Evolutionary conservation across 2,329 filamentous ascomycete species (phyloP), one percentile per base, ranked within the genome.

Genomic region (Metarhizium guizhouense): DNA sequence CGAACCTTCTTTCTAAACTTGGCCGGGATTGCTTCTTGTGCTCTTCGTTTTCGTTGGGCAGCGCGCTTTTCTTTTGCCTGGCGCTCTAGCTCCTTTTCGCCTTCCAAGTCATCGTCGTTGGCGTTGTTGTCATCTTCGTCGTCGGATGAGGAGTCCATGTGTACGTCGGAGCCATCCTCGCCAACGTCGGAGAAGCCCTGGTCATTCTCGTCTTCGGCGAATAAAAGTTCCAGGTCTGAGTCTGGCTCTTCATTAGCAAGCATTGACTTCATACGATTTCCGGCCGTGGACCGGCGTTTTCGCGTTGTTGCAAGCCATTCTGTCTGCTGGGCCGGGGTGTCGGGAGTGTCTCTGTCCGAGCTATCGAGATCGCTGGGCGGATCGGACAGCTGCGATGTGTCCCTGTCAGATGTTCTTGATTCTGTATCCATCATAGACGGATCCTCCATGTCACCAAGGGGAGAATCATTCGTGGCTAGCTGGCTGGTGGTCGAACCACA

Each of bases 71-170:
- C 83, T 62, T 84, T 85, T 56, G 87, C 90, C 63, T 87, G 82
- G 60, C 83, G 86, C 71, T 94, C 85, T 54, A 99, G 70, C 71
- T 95, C 90, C 64, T 86, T 87, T 72, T 99, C 94, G 38, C 94
- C 94, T 56, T 90, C 88, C 4, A 94, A 70, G 47, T 95, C 90
- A 61, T 94, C 80, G 32, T 67, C 68, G 54, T 70, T 72, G 42
- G 73, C 70, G 57, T 86, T 77, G 29, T 64, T 61, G 56, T 90
- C 86, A 58, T 95, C 90, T 51, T 94, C 90, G 50, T 91, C 87
- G 60, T 90, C 88, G 0, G 85, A 89, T 0, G 90, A 95, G 14
- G 88, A 92, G 64, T 95, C 90, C 76, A 96, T 86, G 50, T 89
- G 85, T 62, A 89, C 85, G 67, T 96, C 93, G 2, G 87, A 89